phyloP scores from a whole-genome alignment of 495 filamentous ascomycete genomes.

The Evansstolkia leycettana region DNA sequence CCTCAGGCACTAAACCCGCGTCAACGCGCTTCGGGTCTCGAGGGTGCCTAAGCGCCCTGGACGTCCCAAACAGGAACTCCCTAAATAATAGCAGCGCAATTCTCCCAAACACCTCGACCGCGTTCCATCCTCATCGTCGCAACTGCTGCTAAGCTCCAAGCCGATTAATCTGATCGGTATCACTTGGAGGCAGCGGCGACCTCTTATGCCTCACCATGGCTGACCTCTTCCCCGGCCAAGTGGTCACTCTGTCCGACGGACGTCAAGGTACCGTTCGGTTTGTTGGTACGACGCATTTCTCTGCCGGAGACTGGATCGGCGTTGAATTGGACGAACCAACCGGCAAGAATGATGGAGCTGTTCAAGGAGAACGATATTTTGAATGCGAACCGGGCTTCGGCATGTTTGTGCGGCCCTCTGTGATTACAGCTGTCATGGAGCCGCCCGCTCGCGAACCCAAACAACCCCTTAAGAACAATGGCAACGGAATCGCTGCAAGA shows the following conservation, averaged over 20 bases:
- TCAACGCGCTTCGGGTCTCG: conserved; percentile 1
- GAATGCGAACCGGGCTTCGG: conserved; percentile 67
- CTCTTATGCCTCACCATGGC: conserved; percentile 16
- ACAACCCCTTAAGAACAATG: conserved; percentile 16
- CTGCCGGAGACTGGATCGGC: conserved; percentile 76
- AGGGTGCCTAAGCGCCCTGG: too few species aligned
- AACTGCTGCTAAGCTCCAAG: not conserved
- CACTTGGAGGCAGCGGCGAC: not conserved
- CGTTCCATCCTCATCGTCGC: not conserved
- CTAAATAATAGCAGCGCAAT: conserved; percentile 1
- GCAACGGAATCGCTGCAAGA: conserved; percentile 13
- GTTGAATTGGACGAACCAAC: conserved; percentile 72
- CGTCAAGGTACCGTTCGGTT: conserved; percentile 68
- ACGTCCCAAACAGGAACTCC: conserved; percentile 1
- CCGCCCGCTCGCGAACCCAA: conserved; percentile 36
- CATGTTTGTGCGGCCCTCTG: conserved; percentile 73
- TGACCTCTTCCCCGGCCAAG: conserved; percentile 36
- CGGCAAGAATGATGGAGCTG: conserved; percentile 91
- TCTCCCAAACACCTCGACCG: not conserved
- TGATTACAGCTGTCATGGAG: conserved; percentile 45
- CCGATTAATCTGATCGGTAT: conserved; percentile 1
- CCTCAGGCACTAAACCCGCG: not conserved
- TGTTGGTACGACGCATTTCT: conserved; percentile 67
- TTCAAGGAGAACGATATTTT: conserved; percentile 85
- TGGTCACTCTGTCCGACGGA: conserved; percentile 62